Evolutionary conservation across 805 yeast species (phyloP).

Genomic region (Sugiyamaella marilandica): DNA sequence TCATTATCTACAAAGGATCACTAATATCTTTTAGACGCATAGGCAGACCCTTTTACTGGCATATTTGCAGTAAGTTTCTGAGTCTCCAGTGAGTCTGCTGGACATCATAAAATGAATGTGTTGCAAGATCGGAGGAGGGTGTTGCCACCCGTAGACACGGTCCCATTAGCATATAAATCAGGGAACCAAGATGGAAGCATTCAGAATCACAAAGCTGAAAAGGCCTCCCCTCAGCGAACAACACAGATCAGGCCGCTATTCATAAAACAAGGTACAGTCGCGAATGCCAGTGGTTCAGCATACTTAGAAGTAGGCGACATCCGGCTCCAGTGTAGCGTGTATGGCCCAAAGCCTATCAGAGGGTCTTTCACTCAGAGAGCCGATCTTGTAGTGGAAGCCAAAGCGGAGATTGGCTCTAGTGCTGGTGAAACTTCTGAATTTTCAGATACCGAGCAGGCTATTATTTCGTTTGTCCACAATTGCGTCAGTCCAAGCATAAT

Average conservation of each 20-base stretch:
- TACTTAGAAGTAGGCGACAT: constrained; percentile 64
- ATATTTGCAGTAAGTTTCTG: too few relatives aligned
- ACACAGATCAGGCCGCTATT: constrained; percentile 42
- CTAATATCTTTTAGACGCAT: too few relatives aligned
- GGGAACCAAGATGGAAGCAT: constrained; percentile 4
- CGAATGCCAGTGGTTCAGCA: constrained; percentile 78
- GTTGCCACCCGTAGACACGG: constrained; percentile 73
- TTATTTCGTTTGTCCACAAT: constrained; percentile 46
- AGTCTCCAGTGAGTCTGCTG: too few relatives aligned
- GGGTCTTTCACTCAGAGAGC: constrained; percentile 69
- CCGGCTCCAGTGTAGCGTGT: constrained; percentile 61
- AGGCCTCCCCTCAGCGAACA: constrained; percentile 9
- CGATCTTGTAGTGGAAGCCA: constrained; percentile 55
- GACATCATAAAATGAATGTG: constrained; percentile 18
- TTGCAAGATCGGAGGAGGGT: constrained; percentile 74
- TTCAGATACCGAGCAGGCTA: constrained; percentile 39
- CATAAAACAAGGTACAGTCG: constrained; percentile 58
- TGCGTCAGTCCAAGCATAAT: constrained; percentile 50
- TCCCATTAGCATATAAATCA: constrained; percentile 36
- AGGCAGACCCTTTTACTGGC: too few relatives aligned
- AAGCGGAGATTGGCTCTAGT: constrained; percentile 46
- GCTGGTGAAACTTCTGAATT: constrained; percentile 34
- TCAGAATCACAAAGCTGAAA: constrained; percentile 13
- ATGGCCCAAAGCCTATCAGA: constrained; percentile 84
- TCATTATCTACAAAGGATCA: too few relatives aligned